These are phyloP conservation scores for Aspergillus versicolor DNA, from an alignment of 2,329 filamentous ascomycete species.

Conservation along the genomic window DNA sequence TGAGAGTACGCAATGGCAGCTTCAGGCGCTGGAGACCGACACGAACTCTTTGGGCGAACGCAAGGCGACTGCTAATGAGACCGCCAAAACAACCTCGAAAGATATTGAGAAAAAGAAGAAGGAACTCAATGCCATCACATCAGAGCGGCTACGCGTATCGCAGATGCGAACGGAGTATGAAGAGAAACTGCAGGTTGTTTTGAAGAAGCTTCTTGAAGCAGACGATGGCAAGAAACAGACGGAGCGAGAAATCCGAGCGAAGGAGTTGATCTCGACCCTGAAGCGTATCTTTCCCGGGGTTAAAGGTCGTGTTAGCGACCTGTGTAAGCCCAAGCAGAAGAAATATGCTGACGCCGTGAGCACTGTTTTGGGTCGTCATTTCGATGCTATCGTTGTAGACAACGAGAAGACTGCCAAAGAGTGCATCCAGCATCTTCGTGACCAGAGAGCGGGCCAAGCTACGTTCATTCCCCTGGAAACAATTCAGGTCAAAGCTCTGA, in stretches of 20 bases:
- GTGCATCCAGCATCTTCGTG: constrained; percentile 91
- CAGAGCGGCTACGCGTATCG: constrained; percentile 76
- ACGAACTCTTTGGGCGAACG: constrained; percentile 67
- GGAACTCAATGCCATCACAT: constrained; percentile 80
- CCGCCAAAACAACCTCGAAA: constrained; percentile 66
- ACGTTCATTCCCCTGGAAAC: constrained; percentile 97
- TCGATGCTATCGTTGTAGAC: constrained; percentile 92
- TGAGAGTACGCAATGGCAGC: constrained; percentile 70
- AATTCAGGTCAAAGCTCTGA: constrained; percentile 89
- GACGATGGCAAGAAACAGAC: constrained; percentile 83
- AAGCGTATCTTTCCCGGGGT: constrained; percentile 92
- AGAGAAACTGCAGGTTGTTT: constrained; percentile 80
- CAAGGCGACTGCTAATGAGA: constrained; percentile 60
- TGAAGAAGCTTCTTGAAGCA: constrained; percentile 78
- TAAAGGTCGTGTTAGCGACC: constrained; percentile 81
- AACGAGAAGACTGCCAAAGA: constrained; percentile 91
- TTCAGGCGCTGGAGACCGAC: constrained; percentile 73
- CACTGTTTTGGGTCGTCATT: constrained; percentile 86
- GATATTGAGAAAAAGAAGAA: constrained; percentile 90
- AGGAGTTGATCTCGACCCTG: constrained; percentile 79
- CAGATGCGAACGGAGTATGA: constrained; percentile 85
- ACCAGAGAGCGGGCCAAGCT: constrained; percentile 81
- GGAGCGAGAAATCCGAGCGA: constrained; percentile 73
- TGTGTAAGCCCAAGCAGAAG: constrained; percentile 95
- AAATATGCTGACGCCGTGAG: constrained; percentile 93